Evolutionary conservation across 2,329 filamentous ascomycete species (phyloP).

Genomic region (Drechmeria coniospora): DNA sequence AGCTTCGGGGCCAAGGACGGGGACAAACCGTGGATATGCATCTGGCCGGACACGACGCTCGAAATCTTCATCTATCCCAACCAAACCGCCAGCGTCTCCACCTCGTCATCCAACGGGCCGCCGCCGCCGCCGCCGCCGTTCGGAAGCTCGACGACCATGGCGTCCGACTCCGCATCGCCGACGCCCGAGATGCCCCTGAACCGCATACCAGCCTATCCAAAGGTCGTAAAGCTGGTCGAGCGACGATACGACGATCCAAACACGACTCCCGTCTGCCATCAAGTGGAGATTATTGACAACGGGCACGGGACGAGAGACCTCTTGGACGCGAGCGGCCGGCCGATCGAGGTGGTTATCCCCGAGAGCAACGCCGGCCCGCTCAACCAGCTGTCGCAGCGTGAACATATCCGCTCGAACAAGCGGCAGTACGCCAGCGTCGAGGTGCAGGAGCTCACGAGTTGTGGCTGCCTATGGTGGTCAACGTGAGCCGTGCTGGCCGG

Average conservation of each 20-base stretch:
- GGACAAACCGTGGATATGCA: constrained; percentile 43
- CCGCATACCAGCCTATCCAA: constrained; percentile 27
- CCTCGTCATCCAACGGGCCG: background rate
- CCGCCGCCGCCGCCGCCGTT: constrained; percentile 3
- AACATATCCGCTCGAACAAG: constrained; percentile 2
- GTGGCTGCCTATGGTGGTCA: constrained; percentile 38
- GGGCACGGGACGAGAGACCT: constrained; percentile 21
- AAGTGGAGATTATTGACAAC: constrained; percentile 27
- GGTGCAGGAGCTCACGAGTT: constrained; percentile 28
- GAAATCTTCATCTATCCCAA: constrained; percentile 42
- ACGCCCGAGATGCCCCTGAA: constrained; percentile 3
- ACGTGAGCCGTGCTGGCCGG: too few relatives aligned
- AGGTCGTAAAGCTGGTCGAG: constrained; percentile 39
- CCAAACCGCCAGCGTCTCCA: constrained; percentile 29
- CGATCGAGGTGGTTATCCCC: constrained; percentile 26
- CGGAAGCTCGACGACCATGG: constrained; percentile 2
- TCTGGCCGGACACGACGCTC: constrained; percentile 38
- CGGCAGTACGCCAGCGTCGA: background rate
- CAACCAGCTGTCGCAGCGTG: background rate
- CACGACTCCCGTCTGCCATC: constrained; percentile 27
- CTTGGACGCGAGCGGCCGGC: constrained; percentile 20
- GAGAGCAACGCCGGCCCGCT: constrained; percentile 14
- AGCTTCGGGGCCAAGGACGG: constrained; percentile 22
- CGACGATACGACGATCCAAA: constrained; percentile 24
- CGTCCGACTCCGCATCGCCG: constrained; percentile 5